These are phyloP conservation scores for Plasmopara muralis DNA, from an alignment of 352 stramenopile genomes.

Conservation along the genomic window DNA sequence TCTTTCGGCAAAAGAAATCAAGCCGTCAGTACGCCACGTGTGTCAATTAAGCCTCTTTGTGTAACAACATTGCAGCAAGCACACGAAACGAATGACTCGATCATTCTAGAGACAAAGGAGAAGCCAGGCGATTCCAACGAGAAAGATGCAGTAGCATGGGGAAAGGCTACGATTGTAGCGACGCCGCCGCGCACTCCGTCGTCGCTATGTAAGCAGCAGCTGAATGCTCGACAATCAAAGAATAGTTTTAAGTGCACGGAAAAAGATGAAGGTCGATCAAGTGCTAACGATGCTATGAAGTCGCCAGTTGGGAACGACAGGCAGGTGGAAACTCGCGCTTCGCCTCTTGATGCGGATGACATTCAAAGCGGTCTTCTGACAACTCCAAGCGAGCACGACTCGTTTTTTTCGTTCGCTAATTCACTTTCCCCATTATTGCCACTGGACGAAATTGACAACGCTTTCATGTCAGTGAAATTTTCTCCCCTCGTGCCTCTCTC, in stretches of 20 bases:
- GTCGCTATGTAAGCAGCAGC: constrained; percentile 21
- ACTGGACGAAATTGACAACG: constrained; percentile 54
- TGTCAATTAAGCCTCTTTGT: constrained; percentile 11
- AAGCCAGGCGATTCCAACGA: background rate
- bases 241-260: constrained; percentile 31
- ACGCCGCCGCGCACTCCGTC: constrained; percentile 21
- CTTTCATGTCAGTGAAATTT: constrained; percentile 48
- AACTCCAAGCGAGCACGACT: constrained; percentile 52
- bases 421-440: constrained; percentile 60
- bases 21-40: constrained; percentile 11
- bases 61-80: constrained; percentile 9
- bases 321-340: constrained; percentile 5
- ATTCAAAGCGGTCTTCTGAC: constrained; percentile 32
- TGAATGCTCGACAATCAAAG: constrained; percentile 30
- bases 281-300: constrained; percentile 9
- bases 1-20: constrained; percentile 1
- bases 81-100: constrained; percentile 16
- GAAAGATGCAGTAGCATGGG: constrained; percentile 2
- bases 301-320: background rate
- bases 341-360: constrained; percentile 19
- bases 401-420: constrained; percentile 76
- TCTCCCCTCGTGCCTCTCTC: constrained; percentile 51
- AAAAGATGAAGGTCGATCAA: constrained; percentile 10
- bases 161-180: constrained; percentile 6
- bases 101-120: constrained; percentile 18